Conservation (phyloP, 345 rosid species). For the Citrus australasica region DNA sequence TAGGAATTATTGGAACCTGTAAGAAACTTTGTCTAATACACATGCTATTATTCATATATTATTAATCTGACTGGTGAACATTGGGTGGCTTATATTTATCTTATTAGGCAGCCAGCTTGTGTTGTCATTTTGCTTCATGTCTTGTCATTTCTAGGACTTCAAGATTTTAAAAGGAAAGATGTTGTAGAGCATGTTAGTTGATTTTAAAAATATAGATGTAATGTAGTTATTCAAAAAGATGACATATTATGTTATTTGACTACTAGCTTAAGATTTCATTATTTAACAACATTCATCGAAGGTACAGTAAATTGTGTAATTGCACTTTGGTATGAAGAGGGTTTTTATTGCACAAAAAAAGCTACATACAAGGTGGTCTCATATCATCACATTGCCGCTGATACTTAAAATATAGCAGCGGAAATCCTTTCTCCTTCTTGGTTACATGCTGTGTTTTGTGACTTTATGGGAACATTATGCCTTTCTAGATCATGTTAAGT, state of each 20-base stretch:
- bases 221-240: not conserved
- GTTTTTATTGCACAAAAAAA: not conserved
- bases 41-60: constrained; percentile 10
- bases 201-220: not conserved
- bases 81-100: not conserved
- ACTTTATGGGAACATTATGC: not conserved
- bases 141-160: not conserved
- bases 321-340: not conserved
- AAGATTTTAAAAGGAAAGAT: not conserved
- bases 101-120: not conserved
- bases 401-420: not conserved
- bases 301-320: not conserved
- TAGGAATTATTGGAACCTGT: constrained; percentile 15
- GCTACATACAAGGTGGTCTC: not conserved
- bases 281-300: not conserved
- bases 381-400: not conserved
- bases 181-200: not conserved
- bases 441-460: not conserved
- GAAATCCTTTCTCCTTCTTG: not conserved
- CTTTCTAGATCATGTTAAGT: not conserved
- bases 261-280: not conserved
- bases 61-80: not conserved
- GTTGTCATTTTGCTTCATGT: not conserved
- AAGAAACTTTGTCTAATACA: not conserved
- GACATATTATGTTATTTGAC: not conserved